Conservation (phyloP, 2,329 filamentous ascomycete species). For the Aspergillus japonicus region DNA sequence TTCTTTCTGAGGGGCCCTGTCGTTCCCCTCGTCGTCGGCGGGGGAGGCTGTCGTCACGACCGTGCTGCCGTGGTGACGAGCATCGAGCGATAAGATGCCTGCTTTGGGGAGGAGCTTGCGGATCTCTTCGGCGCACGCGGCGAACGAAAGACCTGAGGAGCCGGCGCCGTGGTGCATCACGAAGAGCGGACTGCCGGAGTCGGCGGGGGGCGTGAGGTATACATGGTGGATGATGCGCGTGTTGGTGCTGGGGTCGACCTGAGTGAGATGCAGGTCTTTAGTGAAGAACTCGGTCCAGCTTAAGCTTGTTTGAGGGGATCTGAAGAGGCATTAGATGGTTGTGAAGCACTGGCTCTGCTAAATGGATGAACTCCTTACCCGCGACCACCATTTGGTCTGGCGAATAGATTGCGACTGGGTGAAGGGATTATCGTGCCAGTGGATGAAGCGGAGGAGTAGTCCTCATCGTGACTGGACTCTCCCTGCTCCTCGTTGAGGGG, state of each 20-base stretch:
- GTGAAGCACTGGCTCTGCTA: no score
- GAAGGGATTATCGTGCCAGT: slow-evolving; percentile 88
- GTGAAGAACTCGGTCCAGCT: slow-evolving; percentile 91
- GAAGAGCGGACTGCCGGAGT: slow-evolving; percentile 71
- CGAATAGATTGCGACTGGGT: slow-evolving; percentile 69
- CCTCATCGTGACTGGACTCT: slow-evolving; percentile 51
- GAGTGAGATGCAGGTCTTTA: slow-evolving; percentile 72
- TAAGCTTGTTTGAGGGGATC: slow-evolving; percentile 59
- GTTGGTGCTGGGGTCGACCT: slow-evolving; percentile 33
- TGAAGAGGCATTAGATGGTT: not conserved
- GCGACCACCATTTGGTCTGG: slow-evolving; percentile 54
- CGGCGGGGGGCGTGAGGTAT: slow-evolving; percentile 77
- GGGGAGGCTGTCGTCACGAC: slow-evolving; percentile 17
- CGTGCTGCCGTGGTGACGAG: slow-evolving; percentile 79
- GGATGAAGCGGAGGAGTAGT: slow-evolving; percentile 85
- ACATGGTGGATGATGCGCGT: slow-evolving; percentile 69
- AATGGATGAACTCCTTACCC: slow-evolving; percentile 50
- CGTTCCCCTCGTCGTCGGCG: not conserved
- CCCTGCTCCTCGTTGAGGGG: slow-evolving; percentile 21
- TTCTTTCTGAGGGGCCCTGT: slow-evolving; percentile 23
- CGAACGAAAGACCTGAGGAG: slow-evolving; percentile 90
- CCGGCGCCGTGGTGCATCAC: slow-evolving; percentile 94
- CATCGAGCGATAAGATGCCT: slow-evolving; percentile 82
- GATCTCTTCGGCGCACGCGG: slow-evolving; percentile 74
- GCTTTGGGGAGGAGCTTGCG: slow-evolving; percentile 73